These are phyloP conservation scores for Talaromyces sp. DNA, from an alignment of 2,329 filamentous ascomycete genomes.

Conservation along the genomic window DNA sequence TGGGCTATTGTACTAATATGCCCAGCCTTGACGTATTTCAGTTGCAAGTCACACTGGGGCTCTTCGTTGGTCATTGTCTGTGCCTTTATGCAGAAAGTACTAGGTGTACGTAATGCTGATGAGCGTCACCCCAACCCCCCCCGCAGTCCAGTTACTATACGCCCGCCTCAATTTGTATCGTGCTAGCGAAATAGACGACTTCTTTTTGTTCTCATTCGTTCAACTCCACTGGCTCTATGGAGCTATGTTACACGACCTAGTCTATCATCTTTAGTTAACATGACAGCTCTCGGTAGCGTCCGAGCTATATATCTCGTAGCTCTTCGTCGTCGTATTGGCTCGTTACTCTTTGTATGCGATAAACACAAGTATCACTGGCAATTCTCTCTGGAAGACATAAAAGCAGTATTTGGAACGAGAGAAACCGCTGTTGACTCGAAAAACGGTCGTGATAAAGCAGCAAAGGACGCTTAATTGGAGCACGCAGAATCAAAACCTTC, in stretches of 20 bases:
- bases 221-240: not conserved
- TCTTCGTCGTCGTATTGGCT: constrained; percentile 6
- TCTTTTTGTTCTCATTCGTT: not conserved
- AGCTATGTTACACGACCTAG: not conserved
- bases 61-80: not conserved
- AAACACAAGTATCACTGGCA: too few species aligned
- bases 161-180: not conserved
- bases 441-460: not conserved
- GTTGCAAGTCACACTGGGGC: not conserved
- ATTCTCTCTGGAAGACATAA: constrained; percentile 6
- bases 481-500: not conserved
- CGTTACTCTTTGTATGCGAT: constrained; percentile 37
- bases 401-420: not conserved
- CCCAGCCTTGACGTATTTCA: not conserved
- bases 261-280: not conserved
- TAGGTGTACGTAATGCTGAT: not conserved
- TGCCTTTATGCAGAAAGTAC: not conserved
- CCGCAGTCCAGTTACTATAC: not conserved
- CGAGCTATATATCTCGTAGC: constrained; percentile 6
- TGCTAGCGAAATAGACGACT: not conserved
- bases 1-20: not conserved
- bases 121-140: not conserved
- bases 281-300: not conserved
- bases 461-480: not conserved
- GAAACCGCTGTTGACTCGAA: not conserved